Evolutionary conservation across 1,284 basidiomycete genomes (phyloP).

Genomic region (Erythrobasidium hasegawianum): DNA sequence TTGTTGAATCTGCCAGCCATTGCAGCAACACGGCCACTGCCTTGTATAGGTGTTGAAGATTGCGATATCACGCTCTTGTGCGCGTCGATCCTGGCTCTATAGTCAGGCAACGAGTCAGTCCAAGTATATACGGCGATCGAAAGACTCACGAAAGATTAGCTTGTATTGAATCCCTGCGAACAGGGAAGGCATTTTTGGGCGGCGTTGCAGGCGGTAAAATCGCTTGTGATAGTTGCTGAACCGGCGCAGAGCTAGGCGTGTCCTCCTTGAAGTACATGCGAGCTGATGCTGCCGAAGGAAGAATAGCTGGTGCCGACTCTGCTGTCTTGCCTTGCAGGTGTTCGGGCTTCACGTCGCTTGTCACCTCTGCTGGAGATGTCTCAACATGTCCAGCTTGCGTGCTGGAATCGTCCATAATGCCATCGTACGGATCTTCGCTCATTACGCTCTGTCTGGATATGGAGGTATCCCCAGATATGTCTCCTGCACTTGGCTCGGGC

Average conservation of each 20-base stretch:
- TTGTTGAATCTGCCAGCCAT: not conserved
- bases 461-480: not conserved
- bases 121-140: no score
- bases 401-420: constrained; percentile 12
- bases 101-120: no score
- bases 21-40: not conserved
- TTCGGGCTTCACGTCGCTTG: no score
- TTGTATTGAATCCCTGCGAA: not conserved
- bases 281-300: no score
- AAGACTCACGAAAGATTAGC: not conserved
- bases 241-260: no score
- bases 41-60: not conserved
- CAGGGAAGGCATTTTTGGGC: not conserved
- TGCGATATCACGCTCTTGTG: not conserved
- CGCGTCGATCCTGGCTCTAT: not conserved
- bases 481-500: not conserved
- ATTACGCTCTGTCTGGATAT: not conserved
- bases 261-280: no score
- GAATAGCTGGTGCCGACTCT: no score
- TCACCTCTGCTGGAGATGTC: no score
- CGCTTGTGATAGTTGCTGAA: no score
- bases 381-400: not conserved
- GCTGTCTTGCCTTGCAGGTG: no score
- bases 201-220: not conserved
- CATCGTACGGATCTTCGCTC: constrained; percentile 22